Base-by-base conservation (phyloP, 352 stramenopile genomes). In the Phytophthora europaea region DNA sequence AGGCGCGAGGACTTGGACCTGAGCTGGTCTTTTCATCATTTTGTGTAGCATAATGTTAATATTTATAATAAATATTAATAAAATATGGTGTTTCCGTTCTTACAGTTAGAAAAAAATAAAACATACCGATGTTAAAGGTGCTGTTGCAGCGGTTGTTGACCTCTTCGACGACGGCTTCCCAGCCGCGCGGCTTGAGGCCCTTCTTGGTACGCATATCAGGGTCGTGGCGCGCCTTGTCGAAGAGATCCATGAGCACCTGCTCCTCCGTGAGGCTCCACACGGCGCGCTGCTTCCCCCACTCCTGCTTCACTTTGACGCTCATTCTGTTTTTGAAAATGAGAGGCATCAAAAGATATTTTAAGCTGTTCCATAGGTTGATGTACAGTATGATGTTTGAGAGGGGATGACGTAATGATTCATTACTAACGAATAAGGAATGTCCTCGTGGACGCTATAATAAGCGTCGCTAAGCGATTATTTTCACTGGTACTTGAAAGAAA, bases 1-100 rank as follows among this genome's bases (percentile, higher is more conserved):
- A 81, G 53, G 5, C 74, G 74, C 12, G 61, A 50, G 45, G 64
- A 73, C 70, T 81, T 81, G 61, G 74, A 81, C 54, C 67, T 73
- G 23, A 81, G 56, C 31, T 81, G 74, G 45, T 81, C 74, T 81
- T 52, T 10, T 23, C 7, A 52, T 16, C 33, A 60, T 31, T 47
- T 48, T 12, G 10, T 48, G 28, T 47, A 23, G 4, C 28, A 57
- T 50, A 22, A 9, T 45, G 8, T 45, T 50, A 50, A 31, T 31
- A 31, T 31, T 50, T n/a, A 50, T 23, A 50, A 50, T 22, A 43
- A 43, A 23, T 50, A 12, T 50, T 50, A 22, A 23, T 50, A 22
- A 13, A 23, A 4, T 20, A 23, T 23, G 8, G 18, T 50, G 18
- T 8, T 50, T 50, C 23, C 28, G 18, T 13, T 50, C 15, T 12